A percentile compares a stretch with the other conserved stretches of the same genome.
These are phyloP conservation scores for Uromyces viciae-fabae DNA, from an alignment of 1,284 basidiomycete species.

Conservation along the genomic window DNA sequence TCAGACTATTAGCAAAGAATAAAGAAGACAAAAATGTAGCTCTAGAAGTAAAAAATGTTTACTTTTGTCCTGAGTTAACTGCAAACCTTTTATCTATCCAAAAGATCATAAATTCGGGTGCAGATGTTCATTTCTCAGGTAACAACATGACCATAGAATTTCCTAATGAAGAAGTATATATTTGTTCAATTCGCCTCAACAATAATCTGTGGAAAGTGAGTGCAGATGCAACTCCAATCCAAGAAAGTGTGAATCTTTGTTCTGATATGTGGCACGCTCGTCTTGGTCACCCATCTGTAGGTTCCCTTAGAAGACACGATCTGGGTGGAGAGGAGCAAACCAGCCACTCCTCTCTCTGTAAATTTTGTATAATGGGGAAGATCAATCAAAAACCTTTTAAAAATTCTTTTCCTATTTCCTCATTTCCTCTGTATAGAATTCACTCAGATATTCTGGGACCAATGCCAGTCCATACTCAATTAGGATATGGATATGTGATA, in stretches of 20 bases:
- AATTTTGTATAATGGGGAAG: background rate
- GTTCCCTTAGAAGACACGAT: background rate
- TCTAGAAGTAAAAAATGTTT: background rate
- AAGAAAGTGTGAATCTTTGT: background rate
- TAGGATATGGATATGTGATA: background rate
- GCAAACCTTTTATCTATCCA: background rate
- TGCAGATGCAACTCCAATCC: background rate
- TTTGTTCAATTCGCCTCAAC: background rate
- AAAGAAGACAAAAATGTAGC: background rate
- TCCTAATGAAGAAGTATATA: background rate
- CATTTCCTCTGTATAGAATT: background rate
- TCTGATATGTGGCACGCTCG: background rate
- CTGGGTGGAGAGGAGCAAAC: background rate
- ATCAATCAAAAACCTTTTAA: background rate
- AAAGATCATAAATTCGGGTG: background rate
- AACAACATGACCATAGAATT: background rate
- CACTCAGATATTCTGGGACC: background rate
- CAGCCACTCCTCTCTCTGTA: background rate
- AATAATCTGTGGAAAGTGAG: background rate
- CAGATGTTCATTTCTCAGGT: background rate
- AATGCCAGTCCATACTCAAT: background rate
- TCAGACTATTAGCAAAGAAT: background rate
- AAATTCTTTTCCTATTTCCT: background rate
- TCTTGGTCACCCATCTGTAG: background rate
- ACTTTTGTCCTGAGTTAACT: background rate